Evolutionary conservation across 257 asterid genomes (phyloP).

Genomic region (Solanum dulcamara): DNA sequence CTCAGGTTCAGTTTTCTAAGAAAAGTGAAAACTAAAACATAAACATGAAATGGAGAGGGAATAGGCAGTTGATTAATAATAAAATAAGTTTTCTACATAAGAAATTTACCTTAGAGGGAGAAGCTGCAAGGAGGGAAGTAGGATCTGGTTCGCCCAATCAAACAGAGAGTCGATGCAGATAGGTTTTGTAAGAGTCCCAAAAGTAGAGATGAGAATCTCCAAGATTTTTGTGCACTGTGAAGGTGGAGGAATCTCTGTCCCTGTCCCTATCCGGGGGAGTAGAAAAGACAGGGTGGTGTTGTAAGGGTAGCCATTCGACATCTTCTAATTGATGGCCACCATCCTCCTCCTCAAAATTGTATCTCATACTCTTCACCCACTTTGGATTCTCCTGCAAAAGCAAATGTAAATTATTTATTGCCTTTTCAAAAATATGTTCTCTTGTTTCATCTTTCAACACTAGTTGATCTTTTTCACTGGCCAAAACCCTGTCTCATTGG

Average conservation of each 20-base stretch:
- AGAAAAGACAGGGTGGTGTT: slow-evolving; percentile 61
- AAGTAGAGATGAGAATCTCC: slow-evolving; percentile 76
- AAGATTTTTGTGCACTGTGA: slow-evolving; percentile 43
- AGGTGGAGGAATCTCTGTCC: too few relatives aligned
- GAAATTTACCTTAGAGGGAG: slow-evolving; percentile 48
- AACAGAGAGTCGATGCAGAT: slow-evolving; percentile 62
- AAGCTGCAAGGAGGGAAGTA: slow-evolving; percentile 57
- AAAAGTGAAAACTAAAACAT: background rate
- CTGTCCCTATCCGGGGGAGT: too few relatives aligned
- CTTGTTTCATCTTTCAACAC: too few relatives aligned
- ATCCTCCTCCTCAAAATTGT: slow-evolving; percentile 18
- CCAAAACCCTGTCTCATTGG: background rate
- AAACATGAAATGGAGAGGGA: background rate
- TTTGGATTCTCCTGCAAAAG: too few relatives aligned
- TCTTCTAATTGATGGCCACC: slow-evolving; percentile 28
- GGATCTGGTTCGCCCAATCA: slow-evolving; percentile 83
- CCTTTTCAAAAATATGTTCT: too few relatives aligned
- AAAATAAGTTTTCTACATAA: background rate
- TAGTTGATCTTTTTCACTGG: background rate
- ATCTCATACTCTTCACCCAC: slow-evolving; percentile 26
- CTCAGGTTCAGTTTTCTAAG: background rate
- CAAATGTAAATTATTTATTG: too few relatives aligned
- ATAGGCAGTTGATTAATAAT: too few relatives aligned
- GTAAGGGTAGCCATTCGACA: slow-evolving; percentile 65
- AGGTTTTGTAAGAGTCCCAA: slow-evolving; percentile 51